Conservation (phyloP, 805 yeast genomes). For the Candida khao-thaluensis region DNA sequence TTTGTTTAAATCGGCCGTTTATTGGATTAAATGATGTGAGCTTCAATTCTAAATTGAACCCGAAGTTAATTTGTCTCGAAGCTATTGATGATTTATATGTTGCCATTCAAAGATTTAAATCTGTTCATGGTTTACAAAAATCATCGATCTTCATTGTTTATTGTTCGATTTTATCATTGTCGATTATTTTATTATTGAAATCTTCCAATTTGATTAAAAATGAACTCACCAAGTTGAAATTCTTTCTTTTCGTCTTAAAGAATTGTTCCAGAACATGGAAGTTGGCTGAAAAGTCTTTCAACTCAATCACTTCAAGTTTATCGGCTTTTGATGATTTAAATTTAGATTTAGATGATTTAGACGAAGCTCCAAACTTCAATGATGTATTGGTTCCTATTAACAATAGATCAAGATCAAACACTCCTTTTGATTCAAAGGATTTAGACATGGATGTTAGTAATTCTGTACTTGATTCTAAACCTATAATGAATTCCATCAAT, state of each 20-base stretch:
- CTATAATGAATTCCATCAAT: background rate
- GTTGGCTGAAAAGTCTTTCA: conserved; percentile 45
- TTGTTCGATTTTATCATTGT: conserved; percentile 45
- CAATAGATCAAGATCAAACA: background rate
- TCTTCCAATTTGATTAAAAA: conserved; percentile 27
- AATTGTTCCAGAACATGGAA: conserved; percentile 49
- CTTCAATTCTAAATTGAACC: conserved; percentile 18
- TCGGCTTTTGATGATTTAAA: conserved; percentile 15
- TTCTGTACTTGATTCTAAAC: background rate
- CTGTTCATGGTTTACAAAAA: conserved; percentile 38
- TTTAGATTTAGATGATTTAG: conserved; percentile 9
- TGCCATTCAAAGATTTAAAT: conserved; percentile 37
- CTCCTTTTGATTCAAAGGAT: background rate
- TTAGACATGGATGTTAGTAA: conserved; percentile 2
- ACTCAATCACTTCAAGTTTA: conserved; percentile 37
- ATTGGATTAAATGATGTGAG: conserved; percentile 37
- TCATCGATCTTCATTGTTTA: conserved; percentile 49
- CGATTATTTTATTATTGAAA: conserved; percentile 38
- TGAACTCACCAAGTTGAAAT: conserved; percentile 27
- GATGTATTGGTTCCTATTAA: background rate
- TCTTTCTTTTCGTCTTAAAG: conserved; percentile 40
- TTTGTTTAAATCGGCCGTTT: conserved; percentile 63
- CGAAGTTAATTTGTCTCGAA: conserved; percentile 34
- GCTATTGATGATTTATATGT: conserved; percentile 44
- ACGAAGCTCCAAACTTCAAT: conserved; percentile 2